Evolutionary conservation across 2,329 filamentous ascomycete species (phyloP), one percentile per base, ranked within the genome.

Genomic region (Aureobasidium vineae): DNA sequence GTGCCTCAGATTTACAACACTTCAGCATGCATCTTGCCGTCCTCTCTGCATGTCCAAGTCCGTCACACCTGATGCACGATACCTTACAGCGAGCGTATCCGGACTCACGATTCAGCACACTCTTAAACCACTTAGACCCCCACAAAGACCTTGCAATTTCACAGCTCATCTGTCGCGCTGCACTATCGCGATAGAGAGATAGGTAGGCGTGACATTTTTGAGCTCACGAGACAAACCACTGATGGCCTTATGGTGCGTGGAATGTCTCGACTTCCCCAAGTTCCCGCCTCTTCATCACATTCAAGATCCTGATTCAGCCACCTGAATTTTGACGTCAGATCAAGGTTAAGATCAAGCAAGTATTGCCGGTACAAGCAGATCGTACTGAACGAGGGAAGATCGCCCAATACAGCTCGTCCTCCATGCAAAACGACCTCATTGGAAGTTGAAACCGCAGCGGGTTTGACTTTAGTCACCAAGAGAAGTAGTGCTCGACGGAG

Each of bases 391-490:
- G 28, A 36, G 10, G 10, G 41, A 26, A 61, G 40, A 23, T 49
- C 57, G 31, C 19, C 43, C 57, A 49, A 38, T 49, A 43, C 57
- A 61, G 45, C 26, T 47, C 41, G 19, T 47, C 28, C 57, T 23
- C 23, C 57, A 61, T 61, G 57, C 57, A 61, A 31, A 49, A 61
- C 43, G 57, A 61, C 45, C 26, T 47, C 41, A 49, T 61, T 47
- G 41, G 40, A 38, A 59, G 54, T 59, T 59, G 54, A 43, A 45
- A 59, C 26, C 8, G 31, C 23, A 47, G 57, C 57, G 57, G 52
- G 28, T 47, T 49, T 61, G 43, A 26, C 21, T 61, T 47, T 28
- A n/a, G 43, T 23, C n/a, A 33, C 19, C 28, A 33, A 36, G 43
- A 13, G 16, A 47, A 8, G 28, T 38, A 19, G 53, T 41, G 38